Evolutionary conservation across 805 yeast genomes (phyloP).

Genomic region (Zygotorulaspora danielsina): DNA sequence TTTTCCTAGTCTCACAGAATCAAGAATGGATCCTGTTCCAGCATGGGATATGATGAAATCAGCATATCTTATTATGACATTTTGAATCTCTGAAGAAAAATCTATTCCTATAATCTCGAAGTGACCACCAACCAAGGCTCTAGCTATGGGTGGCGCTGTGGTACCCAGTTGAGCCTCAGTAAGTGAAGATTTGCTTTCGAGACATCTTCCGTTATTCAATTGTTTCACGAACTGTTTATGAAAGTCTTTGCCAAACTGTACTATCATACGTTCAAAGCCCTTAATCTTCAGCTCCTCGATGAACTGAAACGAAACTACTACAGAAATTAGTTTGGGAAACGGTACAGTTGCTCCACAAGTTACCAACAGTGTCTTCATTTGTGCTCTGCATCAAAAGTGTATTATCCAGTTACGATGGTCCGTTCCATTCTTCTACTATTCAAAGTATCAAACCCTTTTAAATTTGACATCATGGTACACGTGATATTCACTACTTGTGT

Average conservation of each 20-base stretch:
- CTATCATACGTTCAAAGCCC: slow-evolving; percentile 41
- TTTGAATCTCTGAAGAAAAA: slow-evolving; percentile 41
- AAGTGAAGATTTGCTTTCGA: background rate
- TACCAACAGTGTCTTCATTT: slow-evolving; percentile 41
- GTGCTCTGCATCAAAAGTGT: background rate
- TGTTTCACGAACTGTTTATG: slow-evolving; percentile 17
- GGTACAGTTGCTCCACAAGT: slow-evolving; percentile 93
- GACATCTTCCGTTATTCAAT: background rate
- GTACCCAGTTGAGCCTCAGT: slow-evolving; percentile 4
- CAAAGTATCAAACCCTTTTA: background rate
- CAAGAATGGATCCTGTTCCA: slow-evolving; percentile 87
- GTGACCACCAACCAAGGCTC: background rate
- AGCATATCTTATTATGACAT: slow-evolving; percentile 40
- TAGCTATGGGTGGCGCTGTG: background rate
- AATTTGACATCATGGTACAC: no score
- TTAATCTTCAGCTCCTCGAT: slow-evolving; percentile 33
- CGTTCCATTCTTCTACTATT: background rate
- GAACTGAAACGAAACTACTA: slow-evolving; percentile 38
- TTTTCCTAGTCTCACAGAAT: slow-evolving; percentile 54
- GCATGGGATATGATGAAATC: slow-evolving; percentile 83
- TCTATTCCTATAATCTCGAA: slow-evolving; percentile 44
- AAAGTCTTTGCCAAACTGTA: slow-evolving; percentile 58
- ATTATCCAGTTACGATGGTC: background rate
- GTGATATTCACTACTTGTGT: no score
- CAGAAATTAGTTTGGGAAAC: slow-evolving; percentile 54